Evolutionary conservation across 106 monocot genomes (phyloP).

Genomic region (Amphibolis antarctica): DNA sequence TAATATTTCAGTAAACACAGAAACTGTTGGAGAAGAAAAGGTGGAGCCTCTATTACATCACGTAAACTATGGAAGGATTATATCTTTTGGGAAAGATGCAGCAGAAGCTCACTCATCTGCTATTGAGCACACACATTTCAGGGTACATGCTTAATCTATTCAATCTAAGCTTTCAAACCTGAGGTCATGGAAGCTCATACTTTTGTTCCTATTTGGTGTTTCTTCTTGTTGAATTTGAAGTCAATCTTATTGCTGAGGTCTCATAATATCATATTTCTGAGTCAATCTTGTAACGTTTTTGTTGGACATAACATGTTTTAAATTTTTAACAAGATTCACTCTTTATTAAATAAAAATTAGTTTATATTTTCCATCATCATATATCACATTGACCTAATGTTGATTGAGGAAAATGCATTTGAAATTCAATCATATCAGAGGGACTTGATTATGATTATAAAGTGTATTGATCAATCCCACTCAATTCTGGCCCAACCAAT

Average conservation of each 20-base stretch:
- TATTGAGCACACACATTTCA: constrained; percentile 64
- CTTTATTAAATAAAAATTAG: too few species aligned
- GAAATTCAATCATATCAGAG: neutral
- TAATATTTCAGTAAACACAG: constrained; percentile 26
- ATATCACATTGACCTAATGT: neutral
- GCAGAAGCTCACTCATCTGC: constrained; percentile 46
- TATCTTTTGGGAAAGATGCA: constrained; percentile 89
- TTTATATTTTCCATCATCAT: constrained; percentile 1
- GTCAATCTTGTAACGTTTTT: too few species aligned
- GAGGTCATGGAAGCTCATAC: too few species aligned
- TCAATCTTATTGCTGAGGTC: too few species aligned
- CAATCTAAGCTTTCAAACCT: too few species aligned
- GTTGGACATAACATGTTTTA: too few species aligned
- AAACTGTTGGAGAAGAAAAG: constrained; percentile 21
- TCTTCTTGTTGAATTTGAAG: too few species aligned
- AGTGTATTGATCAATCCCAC: neutral
- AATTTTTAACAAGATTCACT: too few species aligned
- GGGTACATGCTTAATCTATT: constrained; percentile 33
- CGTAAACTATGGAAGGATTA: constrained; percentile 72
- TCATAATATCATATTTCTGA: too few species aligned
- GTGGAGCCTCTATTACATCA: constrained; percentile 11
- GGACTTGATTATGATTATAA: neutral
- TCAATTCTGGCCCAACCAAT: too few species aligned
- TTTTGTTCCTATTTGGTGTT: too few species aligned
- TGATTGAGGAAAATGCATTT: neutral